Percentiles rank a stretch among this genome's conserved stretches.
Conservation (phyloP, 176 grass and related monocot genomes). For the Luzula sylvatica region DNA sequence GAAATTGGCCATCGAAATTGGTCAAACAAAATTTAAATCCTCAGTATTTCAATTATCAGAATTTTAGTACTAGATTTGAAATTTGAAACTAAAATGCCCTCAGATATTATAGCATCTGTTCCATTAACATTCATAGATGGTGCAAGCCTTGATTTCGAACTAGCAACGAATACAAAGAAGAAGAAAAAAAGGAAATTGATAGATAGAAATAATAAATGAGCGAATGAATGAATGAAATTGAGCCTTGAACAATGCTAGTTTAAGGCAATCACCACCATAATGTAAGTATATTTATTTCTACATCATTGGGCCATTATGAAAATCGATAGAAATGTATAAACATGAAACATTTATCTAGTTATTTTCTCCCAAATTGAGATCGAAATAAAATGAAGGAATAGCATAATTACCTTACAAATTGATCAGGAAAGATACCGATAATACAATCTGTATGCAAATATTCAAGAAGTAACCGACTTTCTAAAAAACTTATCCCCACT, state of each 20-base stretch:
- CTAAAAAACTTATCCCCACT: no score
- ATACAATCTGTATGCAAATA: no score
- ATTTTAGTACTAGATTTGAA: not conserved
- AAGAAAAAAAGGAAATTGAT: not conserved
- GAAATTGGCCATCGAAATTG: no score
- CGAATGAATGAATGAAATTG: not conserved
- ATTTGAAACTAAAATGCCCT: conserved; percentile 7
- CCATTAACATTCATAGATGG: conserved; percentile 9
- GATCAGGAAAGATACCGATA: no score
- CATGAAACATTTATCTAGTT: no score
- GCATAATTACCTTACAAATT: no score
- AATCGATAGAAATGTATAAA: not conserved
- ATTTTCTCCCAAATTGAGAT: not conserved
- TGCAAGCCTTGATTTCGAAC: not conserved
- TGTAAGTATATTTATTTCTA: not conserved
- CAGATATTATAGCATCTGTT: conserved; percentile 16
- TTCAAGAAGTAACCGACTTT: no score
- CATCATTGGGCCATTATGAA: conserved; percentile 12
- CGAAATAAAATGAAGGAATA: not conserved
- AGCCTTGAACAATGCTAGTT: not conserved
- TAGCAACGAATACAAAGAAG: not conserved
- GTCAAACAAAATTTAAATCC: no score
- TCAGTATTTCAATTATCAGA: no score
- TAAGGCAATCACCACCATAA: conserved; percentile 15
- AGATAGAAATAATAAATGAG: not conserved